Evolutionary conservation across 73 alveolate genomes (phyloP), one percentile per base, ranked within the genome.

Genomic region (Symbiodinium pilosum): DNA sequence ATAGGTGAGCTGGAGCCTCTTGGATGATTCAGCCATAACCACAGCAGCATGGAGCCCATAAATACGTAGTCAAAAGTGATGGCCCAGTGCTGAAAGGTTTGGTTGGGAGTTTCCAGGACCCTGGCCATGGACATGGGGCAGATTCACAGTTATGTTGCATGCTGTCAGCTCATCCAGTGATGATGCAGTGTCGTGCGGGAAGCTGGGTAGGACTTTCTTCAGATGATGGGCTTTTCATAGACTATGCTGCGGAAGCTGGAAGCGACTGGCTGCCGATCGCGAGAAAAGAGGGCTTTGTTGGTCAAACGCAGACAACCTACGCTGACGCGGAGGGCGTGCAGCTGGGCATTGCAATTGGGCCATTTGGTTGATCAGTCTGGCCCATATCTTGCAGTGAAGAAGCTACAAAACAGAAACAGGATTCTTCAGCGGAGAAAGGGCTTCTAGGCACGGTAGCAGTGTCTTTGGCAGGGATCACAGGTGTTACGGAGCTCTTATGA

Each of bases 101-200:
- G 98, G 98, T 68, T 93, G 83, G 85, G 93, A 93, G 54, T 93
- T 93, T 68, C 98, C 98, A 91, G 98, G 98, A 91, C 86, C 39
- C 73, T n/a, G 89, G 24, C 39, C 68, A 24, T 20, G 43, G 36
- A 42, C 14, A 11, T n/a, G n/a, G n/a, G n/a, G n/a, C n/a, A n/a
- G n/a, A n/a, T n/a, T n/a, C n/a, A n/a, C n/a, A n/a, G n/a, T n/a
- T n/a, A n/a, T n/a, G n/a, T n/a, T n/a, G n/a, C n/a, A n/a, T n/a
- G 38, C 77, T 6, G n/a, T n/a, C 36, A 84, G 43, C 71, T 8
- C 24, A n/a, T 28, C 71, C 34, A 28, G 30, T 42, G 71, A 28
- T 20, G 20, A 5, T n/a, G 47, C n/a, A 73, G 26, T 36, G 86
- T 73, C 30, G 0, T 32, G 34, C 26, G 12, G 3, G 47, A n/a